Evolutionary conservation across 495 filamentous ascomycete species (phyloP), one percentile per base, ranked within the genome.

Genomic region (Apiosordaria backusii): DNA sequence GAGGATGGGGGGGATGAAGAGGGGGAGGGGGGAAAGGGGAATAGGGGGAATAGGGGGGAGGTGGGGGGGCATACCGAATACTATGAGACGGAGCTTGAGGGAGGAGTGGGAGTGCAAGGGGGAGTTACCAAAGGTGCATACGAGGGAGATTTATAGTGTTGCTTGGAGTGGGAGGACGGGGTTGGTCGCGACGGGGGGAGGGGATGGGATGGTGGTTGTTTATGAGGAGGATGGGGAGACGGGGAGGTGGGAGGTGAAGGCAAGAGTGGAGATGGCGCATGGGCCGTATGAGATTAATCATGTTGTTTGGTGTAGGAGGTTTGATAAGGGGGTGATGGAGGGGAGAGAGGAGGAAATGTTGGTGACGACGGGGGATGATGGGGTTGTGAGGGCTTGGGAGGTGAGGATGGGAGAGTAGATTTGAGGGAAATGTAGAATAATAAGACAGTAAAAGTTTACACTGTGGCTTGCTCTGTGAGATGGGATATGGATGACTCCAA

Each of bases 261-360:
- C 86, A 0, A 84, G 86, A 35, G 65, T 90, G 1, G 81, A 87
- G 35, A 86, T 84, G 10, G 91, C 90, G 4, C 95, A 99, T 75
- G 93, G 89, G 0, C 90, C 95, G 4, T 97, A 92, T 74, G 95
- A 99, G 76, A 81, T 98, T 68, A 99, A 99, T 67, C 90, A 96
- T 74, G 86, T 92, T 29, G 85, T 85, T 7, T 98, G 95, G 94
- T 87, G 87, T 60, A 83, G 80, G 70, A 72, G 87, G 50, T 88
- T 80, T 69, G 87, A 89, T 67, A 64, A 75, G 3, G 82, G 75
- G 6, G 79, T 84, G 3, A 80, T 81, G 53, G 75, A 73, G 58
- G 79, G 70, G 62, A 75, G 77, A 6, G 81, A 82, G 6, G 88
- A 93, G 70, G 93, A 97, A 76, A 96, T 99, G 72, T 89, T 87